Conservation (phyloP, 345 rosid genomes). For the Leavenworthia alabamica region DNA sequence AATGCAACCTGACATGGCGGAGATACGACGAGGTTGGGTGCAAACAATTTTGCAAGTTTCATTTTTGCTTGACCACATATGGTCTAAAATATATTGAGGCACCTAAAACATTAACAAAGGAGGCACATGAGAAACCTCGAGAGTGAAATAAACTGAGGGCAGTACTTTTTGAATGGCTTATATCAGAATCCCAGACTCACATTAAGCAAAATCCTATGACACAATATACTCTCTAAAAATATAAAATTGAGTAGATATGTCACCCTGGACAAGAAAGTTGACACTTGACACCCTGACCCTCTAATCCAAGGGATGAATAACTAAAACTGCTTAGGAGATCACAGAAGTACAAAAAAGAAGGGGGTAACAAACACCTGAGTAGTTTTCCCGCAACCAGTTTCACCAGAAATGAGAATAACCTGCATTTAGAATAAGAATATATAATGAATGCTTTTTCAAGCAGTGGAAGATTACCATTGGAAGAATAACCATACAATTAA, state of each 20-base stretch:
- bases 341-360: neutral
- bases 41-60: constrained; percentile 83
- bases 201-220: neutral
- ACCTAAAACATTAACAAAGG: constrained; percentile 42
- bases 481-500: neutral
- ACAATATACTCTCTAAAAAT: neutral
- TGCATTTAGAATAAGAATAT: constrained; percentile 22
- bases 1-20: constrained; percentile 75
- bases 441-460: neutral
- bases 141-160: neutral
- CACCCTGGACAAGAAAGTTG: neutral
- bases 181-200: neutral
- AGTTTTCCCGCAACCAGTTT: constrained; percentile 87
- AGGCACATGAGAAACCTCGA: constrained; percentile 1
- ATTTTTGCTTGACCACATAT: constrained; percentile 61
- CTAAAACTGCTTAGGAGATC: neutral
- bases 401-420: constrained; percentile 80
- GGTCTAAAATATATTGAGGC: constrained; percentile 81
- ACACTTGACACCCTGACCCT: neutral
- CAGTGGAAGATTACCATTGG: neutral
- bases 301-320: neutral
- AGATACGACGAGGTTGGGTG: constrained; percentile 98
- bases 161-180: neutral
- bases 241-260: neutral
- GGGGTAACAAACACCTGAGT: constrained; percentile 54